Evolutionary conservation across 1,284 basidiomycete genomes (phyloP), one percentile per base, ranked within the genome.

Genomic region (Inonotus hispidus): DNA sequence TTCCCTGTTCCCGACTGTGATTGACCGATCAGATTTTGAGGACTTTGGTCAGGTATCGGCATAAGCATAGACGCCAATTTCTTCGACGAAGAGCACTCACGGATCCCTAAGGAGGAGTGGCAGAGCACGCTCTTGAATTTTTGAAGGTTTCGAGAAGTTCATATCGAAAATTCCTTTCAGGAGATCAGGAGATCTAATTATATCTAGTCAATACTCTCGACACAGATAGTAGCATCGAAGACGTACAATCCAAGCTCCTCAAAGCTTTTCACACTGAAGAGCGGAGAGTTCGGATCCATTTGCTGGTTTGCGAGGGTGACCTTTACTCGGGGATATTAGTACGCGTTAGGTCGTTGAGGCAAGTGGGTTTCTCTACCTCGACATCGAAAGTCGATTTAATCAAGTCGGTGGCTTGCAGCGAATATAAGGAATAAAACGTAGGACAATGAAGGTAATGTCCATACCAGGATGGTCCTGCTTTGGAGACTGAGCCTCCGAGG

Each of bases 1-100:
- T 99, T 99, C 60, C 97, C 97, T 7, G 97, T 99, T 46, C 97
- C 97, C 25, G 97, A 99, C 73, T 99, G 97, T 54, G 95, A 98
- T 77, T 99, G 97, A 10, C 95, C 97, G 73, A 99, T 99, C 88
- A 99, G 96, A 76, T 99, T 99, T 61, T 88, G 89, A 6, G 95
- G 91, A 19, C 95, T 97, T 46, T 25, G 64, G 25, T 45, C 13
- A 37, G 35, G 59, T 29, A 19, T 23, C 19, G 8, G n/a, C 25
- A 38, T 56, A 5, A 61, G 29, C n/a, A 8, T 1, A 29, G 25
- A 14, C 25, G 52, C 25, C 0, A 53, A 25, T 47, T 19, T 19
- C 23, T 19, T 1, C n/a, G 19, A n/a, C 41, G 16, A 21, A n/a
- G 8, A 1, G 16, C 27, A 69, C 69, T 60, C 60, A 96, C 93